Evolutionary conservation across 345 rosid genomes (phyloP).

Genomic region (Aurinia saxatilis): DNA sequence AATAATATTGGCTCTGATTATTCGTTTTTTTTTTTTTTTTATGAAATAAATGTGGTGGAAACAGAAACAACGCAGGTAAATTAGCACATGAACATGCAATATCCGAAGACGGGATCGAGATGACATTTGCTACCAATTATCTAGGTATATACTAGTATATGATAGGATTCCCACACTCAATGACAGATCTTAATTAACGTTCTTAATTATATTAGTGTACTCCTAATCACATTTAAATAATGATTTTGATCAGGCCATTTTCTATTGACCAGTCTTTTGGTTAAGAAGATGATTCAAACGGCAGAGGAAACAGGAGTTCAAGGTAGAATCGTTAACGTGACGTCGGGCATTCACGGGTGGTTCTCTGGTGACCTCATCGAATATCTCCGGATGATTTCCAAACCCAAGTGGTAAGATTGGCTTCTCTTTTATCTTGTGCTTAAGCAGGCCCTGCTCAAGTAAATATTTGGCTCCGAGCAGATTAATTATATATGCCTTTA

Average conservation of each 20-base stretch:
- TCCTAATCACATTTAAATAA: background rate
- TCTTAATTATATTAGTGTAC: background rate
- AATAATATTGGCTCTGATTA: background rate
- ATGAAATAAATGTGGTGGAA: background rate
- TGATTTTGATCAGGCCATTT: constrained; percentile 64
- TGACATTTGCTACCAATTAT: constrained; percentile 96
- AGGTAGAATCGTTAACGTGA: constrained; percentile 83
- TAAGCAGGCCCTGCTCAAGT: too few species aligned
- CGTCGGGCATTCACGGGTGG: constrained; percentile 86
- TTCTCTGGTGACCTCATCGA: constrained; percentile 72
- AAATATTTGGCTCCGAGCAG: too few species aligned
- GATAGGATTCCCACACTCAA: constrained; percentile 7
- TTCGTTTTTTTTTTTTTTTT: background rate
- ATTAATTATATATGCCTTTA: too few species aligned
- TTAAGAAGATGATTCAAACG: constrained; percentile 68
- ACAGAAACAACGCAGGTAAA: constrained; percentile 93
- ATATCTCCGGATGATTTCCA: constrained; percentile 62
- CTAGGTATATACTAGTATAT: constrained; percentile 40
- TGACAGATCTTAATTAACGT: constrained; percentile 13
- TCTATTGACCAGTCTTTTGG: constrained; percentile 60
- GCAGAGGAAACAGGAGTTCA: constrained; percentile 55
- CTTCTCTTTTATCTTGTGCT: too few species aligned
- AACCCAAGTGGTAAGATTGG: constrained; percentile 51
- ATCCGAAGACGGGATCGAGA: constrained; percentile 95
- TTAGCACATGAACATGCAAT: constrained; percentile 83